Conservation (phyloP, 148 eudicot species). For the Diospyros kaki region DNA sequence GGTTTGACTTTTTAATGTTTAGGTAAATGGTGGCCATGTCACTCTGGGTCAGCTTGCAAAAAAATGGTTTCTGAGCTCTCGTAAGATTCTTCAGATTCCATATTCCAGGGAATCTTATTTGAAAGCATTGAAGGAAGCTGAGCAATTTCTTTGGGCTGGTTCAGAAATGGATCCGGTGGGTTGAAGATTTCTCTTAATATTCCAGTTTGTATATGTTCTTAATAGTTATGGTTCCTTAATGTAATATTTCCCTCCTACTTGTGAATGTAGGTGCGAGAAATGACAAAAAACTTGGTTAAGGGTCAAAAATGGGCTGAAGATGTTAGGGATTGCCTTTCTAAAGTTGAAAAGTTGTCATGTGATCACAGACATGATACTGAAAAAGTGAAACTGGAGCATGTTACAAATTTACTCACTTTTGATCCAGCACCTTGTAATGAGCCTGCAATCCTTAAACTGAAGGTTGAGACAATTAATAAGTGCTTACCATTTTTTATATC, state of each 20-base stretch:
- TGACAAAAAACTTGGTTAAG: constrained; percentile 59
- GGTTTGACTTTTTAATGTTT: constrained; percentile 12
- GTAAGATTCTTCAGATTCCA: constrained; percentile 64
- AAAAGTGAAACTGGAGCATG: constrained; percentile 54
- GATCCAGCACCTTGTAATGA: constrained; percentile 69
- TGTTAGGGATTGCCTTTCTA: constrained; percentile 45
- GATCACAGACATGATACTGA: constrained; percentile 29
- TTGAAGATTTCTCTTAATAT: background rate
- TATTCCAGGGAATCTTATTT: constrained; percentile 54
- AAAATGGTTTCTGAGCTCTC: constrained; percentile 71
- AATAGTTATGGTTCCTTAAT: constrained; percentile 2
- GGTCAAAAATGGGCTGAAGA: constrained; percentile 85
- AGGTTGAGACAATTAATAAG: constrained; percentile 40
- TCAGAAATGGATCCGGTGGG: constrained; percentile 91
- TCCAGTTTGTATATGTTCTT: background rate
- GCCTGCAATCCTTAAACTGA: constrained; percentile 48
- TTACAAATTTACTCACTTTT: constrained; percentile 39
- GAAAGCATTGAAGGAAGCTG: constrained; percentile 71
- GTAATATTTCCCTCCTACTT: constrained; percentile 6
- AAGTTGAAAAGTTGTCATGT: constrained; percentile 45
- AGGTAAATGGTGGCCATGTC: constrained; percentile 75
- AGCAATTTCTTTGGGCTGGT: constrained; percentile 98
- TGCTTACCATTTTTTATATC: constrained; percentile 6
- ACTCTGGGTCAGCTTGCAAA: constrained; percentile 69
- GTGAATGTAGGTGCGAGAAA: constrained; percentile 68